A percentile compares a stretch with the other conserved stretches of the same genome.
These are phyloP conservation scores for Phytophthora idaei DNA, from an alignment of 352 stramenopile genomes.

Conservation along the genomic window DNA sequence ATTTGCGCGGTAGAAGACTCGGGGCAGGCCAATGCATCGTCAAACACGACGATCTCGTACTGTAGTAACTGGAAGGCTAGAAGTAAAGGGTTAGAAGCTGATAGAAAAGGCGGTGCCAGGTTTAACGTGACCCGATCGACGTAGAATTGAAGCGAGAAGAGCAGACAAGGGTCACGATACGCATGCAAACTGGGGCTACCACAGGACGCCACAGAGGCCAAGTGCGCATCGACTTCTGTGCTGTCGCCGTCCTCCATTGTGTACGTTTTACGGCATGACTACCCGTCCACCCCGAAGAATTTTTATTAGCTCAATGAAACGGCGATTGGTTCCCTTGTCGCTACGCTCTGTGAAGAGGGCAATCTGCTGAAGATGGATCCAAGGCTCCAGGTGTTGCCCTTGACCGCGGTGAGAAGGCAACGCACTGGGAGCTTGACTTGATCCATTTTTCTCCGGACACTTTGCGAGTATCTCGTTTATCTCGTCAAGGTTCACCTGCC, in stretches of 20 bases:
- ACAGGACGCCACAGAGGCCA: conserved; percentile 15
- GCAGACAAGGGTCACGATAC: conserved; percentile 4
- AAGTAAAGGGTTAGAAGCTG: conserved; percentile 14
- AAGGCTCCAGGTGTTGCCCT: too few species aligned
- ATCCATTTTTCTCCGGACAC: too few species aligned
- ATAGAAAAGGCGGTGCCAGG: neutral
- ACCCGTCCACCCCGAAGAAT: too few species aligned
- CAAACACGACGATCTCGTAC: conserved; percentile 60
- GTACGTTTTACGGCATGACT: neutral
- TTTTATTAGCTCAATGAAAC: too few species aligned
- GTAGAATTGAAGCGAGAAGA: conserved; percentile 59
- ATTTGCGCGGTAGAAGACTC: neutral
- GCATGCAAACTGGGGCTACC: neutral
- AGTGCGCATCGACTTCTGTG: neutral
- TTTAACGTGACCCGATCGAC: conserved; percentile 27
- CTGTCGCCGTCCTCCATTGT: neutral
- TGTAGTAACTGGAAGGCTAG: conserved; percentile 57
- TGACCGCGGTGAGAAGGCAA: too few species aligned
- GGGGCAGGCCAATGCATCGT: conserved; percentile 7
- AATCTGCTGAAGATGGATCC: too few species aligned
- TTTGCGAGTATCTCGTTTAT: too few species aligned
- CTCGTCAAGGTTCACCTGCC: too few species aligned
- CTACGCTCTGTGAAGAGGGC: too few species aligned
- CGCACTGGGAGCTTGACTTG: too few species aligned
- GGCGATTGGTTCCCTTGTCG: too few species aligned